Percentiles rank a stretch among this genome's conserved stretches.
Conservation (phyloP, 2,329 filamentous ascomycete species). For the Huntiella decipiens region DNA sequence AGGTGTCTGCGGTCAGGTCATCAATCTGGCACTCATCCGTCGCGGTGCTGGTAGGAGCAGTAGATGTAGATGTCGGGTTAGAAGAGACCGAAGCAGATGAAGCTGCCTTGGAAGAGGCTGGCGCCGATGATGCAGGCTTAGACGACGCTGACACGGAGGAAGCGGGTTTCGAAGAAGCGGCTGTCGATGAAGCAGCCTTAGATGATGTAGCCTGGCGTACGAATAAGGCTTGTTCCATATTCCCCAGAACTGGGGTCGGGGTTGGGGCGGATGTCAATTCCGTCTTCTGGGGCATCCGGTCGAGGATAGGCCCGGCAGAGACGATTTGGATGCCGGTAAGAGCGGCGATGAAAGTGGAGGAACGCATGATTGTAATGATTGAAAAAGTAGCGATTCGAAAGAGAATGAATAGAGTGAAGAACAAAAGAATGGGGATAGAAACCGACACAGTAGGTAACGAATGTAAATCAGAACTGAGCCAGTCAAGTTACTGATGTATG, state of each 20-base stretch:
- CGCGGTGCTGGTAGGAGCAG: background rate
- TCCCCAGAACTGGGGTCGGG: too few species aligned
- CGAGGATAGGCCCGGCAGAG: constrained; percentile 1
- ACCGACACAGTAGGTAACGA: too few species aligned
- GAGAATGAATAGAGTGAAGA: background rate
- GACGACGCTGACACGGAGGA: background rate
- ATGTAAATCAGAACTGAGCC: too few species aligned
- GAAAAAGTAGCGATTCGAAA: background rate
- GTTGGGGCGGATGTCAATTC: background rate
- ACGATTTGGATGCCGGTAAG: constrained; percentile 3
- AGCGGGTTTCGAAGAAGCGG: background rate
- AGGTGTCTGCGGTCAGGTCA: constrained; percentile 1
- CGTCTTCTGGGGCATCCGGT: background rate
- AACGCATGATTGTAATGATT: background rate
- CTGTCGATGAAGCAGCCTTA: too few species aligned
- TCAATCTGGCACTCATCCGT: background rate
- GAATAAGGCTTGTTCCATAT: too few species aligned
- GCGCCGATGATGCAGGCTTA: background rate
- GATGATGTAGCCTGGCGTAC: too few species aligned
- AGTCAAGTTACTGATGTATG: too few species aligned
- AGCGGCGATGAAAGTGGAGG: background rate
- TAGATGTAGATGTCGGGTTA: background rate
- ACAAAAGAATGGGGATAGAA: background rate
- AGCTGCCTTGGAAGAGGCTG: background rate
- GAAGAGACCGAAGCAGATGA: background rate